Percentiles rank a stretch among this genome's conserved stretches.
Conservation (phyloP, 2,329 filamentous ascomycete genomes). For the Aphanocladium album region DNA sequence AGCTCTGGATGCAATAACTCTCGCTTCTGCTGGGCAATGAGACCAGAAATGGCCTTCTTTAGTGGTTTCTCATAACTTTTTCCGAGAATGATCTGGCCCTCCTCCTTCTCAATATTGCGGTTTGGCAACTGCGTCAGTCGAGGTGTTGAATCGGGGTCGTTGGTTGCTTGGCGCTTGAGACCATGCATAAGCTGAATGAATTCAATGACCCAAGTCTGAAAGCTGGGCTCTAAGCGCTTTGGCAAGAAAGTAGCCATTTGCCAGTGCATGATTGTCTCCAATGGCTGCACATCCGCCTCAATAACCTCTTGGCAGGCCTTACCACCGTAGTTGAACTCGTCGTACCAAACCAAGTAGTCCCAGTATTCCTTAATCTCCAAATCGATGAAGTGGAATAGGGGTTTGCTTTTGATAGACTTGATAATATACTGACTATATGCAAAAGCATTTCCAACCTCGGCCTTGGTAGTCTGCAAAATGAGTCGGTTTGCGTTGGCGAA, state of each 20-base stretch:
- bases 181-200: constrained; percentile 93
- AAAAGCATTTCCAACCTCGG: constrained; percentile 92
- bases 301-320: constrained; percentile 82
- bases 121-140: constrained; percentile 55
- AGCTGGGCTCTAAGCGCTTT: constrained; percentile 69
- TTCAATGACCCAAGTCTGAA: constrained; percentile 89
- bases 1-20: constrained; percentile 88
- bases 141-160: constrained; percentile 46
- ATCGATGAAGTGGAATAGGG: constrained; percentile 94
- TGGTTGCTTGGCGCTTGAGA: constrained; percentile 64
- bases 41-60: constrained; percentile 76
- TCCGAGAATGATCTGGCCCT: constrained; percentile 65
- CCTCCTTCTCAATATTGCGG: constrained; percentile 53
- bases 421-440: constrained; percentile 97
- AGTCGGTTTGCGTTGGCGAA: constrained; percentile 88
- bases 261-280: constrained; percentile 98
- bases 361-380: constrained; percentile 98
- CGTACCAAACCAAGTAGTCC: constrained; percentile 99
- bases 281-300: constrained; percentile 64
- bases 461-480: constrained; percentile 91
- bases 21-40: constrained; percentile 81
- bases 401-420: constrained; percentile 93
- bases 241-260: constrained; percentile 91
- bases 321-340: constrained; percentile 97
- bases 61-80: constrained; percentile 82